A percentile compares a stretch with the other conserved stretches of the same genome.
Conservation (phyloP, 108 stramenopile genomes). For the Pinguiococcus pyrenoidosus region DNA sequence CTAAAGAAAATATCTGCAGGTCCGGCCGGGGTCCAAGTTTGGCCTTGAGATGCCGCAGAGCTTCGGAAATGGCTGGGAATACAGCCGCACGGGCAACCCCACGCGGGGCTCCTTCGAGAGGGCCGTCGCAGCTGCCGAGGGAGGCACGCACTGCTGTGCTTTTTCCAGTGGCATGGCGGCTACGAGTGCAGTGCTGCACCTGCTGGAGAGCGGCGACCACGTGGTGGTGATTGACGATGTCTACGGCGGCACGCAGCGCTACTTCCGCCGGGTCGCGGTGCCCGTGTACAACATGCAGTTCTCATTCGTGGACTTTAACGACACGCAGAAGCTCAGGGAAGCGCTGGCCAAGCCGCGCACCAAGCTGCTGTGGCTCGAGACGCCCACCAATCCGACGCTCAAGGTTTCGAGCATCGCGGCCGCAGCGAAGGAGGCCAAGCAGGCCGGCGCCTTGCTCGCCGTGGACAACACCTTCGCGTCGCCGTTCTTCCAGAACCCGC, state of each 20-base stretch:
- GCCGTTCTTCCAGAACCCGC: slow-evolving; percentile 72
- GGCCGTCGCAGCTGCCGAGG: slow-evolving; percentile 39
- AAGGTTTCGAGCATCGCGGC: slow-evolving; percentile 57
- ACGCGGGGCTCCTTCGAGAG: slow-evolving; percentile 68
- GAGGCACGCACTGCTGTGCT: slow-evolving; percentile 29
- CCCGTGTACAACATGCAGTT: slow-evolving; percentile 18
- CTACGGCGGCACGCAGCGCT: slow-evolving; percentile 72
- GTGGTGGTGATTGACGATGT: slow-evolving; percentile 67
- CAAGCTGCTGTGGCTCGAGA: slow-evolving; percentile 71
- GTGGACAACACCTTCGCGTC: slow-evolving; percentile 87
- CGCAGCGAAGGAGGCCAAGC: slow-evolving; percentile 44
- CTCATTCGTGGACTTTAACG: slow-evolving; percentile 10
- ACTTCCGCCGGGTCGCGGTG: slow-evolving; percentile 31
- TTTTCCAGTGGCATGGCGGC: slow-evolving; percentile 78
- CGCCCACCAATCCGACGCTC: slow-evolving; percentile 75
- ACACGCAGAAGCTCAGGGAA: slow-evolving; percentile 3
- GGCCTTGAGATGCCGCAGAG: slow-evolving; percentile 53
- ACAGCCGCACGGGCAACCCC: slow-evolving; percentile 57
- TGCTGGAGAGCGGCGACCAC: slow-evolving; percentile 54
- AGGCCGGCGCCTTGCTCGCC: slow-evolving; percentile 42
- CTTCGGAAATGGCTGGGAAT: slow-evolving; percentile 66
- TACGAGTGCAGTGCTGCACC: slow-evolving; percentile 55
- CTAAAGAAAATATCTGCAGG: too few species aligned
- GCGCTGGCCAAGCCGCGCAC: slow-evolving; percentile 20
- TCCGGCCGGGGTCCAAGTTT: neutral